Evolutionary conservation across 331 rosid genomes (phyloP).

Genomic region (Acacia pycnantha): DNA sequence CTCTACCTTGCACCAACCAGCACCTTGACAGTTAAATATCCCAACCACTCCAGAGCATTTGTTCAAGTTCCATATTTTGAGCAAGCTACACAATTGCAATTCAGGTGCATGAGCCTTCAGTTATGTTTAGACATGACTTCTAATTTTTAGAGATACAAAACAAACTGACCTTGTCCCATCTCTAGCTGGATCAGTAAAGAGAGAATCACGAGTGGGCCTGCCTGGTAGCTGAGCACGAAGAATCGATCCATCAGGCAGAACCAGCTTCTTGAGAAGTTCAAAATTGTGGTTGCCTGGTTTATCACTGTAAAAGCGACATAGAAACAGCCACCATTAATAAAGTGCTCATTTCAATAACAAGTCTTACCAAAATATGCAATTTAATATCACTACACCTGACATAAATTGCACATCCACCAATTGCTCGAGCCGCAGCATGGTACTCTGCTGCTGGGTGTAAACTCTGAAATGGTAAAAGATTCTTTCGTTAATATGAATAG

Average conservation of each 20-base stretch:
- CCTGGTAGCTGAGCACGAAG: constrained; percentile 93
- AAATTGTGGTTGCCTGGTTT: constrained; percentile 94
- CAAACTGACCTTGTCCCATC: constrained; percentile 71
- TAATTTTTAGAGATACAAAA: neutral
- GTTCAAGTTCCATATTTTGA: constrained; percentile 95
- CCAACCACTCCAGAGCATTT: constrained; percentile 91
- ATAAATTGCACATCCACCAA: constrained; percentile 95
- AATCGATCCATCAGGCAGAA: constrained; percentile 93
- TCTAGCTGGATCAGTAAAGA: constrained; percentile 92
- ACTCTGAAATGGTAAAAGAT: constrained; percentile 46
- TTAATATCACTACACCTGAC: constrained; percentile 57
- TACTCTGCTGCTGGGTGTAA: constrained; percentile 92
- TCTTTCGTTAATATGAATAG: neutral
- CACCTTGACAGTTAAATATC: constrained; percentile 97
- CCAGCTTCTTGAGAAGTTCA: constrained; percentile 83
- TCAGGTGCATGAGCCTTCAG: constrained; percentile 11
- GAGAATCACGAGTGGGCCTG: constrained; percentile 83
- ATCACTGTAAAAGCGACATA: constrained; percentile 51
- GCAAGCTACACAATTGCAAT: constrained; percentile 61
- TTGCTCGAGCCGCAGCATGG: constrained; percentile 95
- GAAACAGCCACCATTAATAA: neutral
- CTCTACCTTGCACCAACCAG: constrained; percentile 90
- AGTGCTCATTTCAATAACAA: neutral
- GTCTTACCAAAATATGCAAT: neutral
- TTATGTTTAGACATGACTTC: neutral